Evolutionary conservation across 139 green algal genomes (phyloP), one percentile per base, ranked within the genome.

Genomic region (Tetraselmis striata): DNA sequence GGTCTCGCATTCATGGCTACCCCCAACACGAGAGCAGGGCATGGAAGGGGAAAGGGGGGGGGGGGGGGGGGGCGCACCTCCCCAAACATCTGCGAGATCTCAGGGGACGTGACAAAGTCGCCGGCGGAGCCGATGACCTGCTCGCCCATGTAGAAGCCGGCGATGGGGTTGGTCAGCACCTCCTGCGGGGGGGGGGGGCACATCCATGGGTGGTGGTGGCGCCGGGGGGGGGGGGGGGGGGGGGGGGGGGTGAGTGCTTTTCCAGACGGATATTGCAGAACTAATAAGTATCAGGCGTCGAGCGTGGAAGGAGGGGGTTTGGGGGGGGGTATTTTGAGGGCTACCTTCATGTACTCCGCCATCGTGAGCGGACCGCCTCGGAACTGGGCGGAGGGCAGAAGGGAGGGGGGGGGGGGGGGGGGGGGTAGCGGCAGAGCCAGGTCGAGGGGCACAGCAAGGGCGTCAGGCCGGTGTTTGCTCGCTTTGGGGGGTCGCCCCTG

Each of bases 81-180:
- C 1, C 96, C 97, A 90, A 99, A 98, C 86, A 98, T 91, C 86
- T 99, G 97, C 2, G 90, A 97, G 59, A 99, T 95, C 82, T 99
- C 97, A 25, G 97, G 97, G 0, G 93, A 97, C 5, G 97, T 99
- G 11, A 95, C 86, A 87, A 99, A 99, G 89, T 99, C 94, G 23
- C 97, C 97, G 0, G 77, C 27, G 0, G 59, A 81, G 23, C 97
- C 97, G 87, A 99, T 98, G 18, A 98, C 97, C 81, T 98, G 93
- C 0, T 89, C 75, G 27, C 83, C 45, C 81, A 91, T 95, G 84
- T 98, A 98, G 80, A 94, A 98, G n/a, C 95, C 95, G 1, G 85
- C 84, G 1, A 83, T 78, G 0, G 94, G 92, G 82, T 96, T 95
- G 77, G 92, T 97, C 27, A 98, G 84, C 28, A 90, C 92, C 59